Base-by-base conservation (phyloP, 495 filamentous ascomycete species). In the Aspergillus ellipticus region DNA sequence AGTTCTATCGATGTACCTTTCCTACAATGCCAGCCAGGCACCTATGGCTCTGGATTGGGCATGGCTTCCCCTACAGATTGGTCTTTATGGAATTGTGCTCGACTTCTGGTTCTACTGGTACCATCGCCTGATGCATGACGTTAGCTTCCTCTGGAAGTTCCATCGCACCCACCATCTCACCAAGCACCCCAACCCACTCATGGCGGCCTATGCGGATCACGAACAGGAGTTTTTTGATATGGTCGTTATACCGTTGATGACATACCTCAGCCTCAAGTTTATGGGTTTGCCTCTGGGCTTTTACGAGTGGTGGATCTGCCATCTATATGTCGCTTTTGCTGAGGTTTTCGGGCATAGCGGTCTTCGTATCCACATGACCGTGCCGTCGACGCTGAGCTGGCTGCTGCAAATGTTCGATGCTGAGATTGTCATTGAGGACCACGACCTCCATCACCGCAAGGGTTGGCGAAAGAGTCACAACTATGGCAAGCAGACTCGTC, bases 31-130 rank as follows among this genome's bases (percentile, higher is more conserved):
- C 41, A 47, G 49, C 16, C 52, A 54, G 39, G 39, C 60, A 3
- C 65, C 65, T 15, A 21, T 46, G 11, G n/a, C 46, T 2, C 46
- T 64, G 43, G 65, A 57, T 45, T 76, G 69, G 69, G 45, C 19
- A 20, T 72, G 66, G 67, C 69, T 76, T 3, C 67, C 68, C 1
- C 61, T 76, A 6, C 61, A 74, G 43, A 71, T 73, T 20, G 73
- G 73, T 2, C 58, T 76, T 0, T 76, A 76, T 43, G 71, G 68
- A 4, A 68, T 74, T 17, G 59, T 76, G 20, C 73, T 76, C 51
- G 73, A 76, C 58, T 76, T 76, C 52, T 76, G 73, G 73, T 76
- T 72, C 62, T 76, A 76, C 56, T 72, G 70, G 68, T 76, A 73
- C 21, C 73, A 76, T 53, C 71, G 71, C 4, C 51, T 70, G 6